Conservation (phyloP, 495 filamentous ascomycete species). For the Aspergillus nidulans region DNA sequence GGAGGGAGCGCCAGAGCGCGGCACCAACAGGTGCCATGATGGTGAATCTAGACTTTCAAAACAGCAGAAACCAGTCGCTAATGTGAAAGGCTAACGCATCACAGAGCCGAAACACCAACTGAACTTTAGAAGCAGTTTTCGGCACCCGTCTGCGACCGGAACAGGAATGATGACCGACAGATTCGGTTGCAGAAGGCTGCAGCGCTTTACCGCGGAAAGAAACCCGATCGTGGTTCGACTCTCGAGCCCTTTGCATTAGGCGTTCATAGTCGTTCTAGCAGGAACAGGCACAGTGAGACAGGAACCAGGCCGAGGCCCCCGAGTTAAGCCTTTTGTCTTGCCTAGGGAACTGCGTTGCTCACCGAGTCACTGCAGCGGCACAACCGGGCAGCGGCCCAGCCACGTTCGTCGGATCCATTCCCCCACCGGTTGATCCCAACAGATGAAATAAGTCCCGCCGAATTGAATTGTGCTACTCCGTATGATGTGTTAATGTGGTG, state of each 20-base stretch:
- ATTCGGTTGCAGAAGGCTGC: background rate
- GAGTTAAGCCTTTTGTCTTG: background rate
- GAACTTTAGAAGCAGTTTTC: background rate
- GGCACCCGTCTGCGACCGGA: background rate
- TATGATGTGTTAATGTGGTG: too few relatives aligned
- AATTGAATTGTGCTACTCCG: background rate
- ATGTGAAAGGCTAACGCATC: background rate
- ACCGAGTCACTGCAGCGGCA: too few relatives aligned
- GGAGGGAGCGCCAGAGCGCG: constrained; percentile 58
- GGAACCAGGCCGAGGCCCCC: background rate
- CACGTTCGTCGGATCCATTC: background rate
- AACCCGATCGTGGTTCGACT: background rate
- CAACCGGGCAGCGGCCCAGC: background rate
- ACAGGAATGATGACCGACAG: background rate
- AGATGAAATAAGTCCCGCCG: background rate
- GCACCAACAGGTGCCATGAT: constrained; percentile 39
- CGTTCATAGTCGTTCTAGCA: background rate
- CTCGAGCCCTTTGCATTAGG: background rate
- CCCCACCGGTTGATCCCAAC: constrained; percentile 11
- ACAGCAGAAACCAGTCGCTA: background rate
- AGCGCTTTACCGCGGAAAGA: background rate
- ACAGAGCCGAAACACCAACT: background rate
- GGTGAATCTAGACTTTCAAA: background rate
- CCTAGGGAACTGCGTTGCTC: too few relatives aligned
- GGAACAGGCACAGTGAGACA: background rate